Evolutionary conservation across 1,284 basidiomycete species (phyloP), one percentile per base, ranked within the genome.

Genomic region (Irpex lacteus): DNA sequence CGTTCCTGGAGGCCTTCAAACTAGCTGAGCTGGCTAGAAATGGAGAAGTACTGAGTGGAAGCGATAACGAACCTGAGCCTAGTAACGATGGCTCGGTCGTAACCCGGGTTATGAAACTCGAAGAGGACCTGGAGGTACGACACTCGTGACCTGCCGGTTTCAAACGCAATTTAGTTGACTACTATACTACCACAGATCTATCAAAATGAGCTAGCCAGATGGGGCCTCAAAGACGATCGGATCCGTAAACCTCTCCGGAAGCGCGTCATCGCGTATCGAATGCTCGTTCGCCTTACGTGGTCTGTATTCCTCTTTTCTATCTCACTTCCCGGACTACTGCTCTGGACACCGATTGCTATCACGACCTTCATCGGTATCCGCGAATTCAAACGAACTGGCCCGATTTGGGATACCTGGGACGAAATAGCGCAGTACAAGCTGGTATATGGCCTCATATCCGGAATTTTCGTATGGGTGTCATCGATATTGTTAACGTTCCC

Each of bases 341-440:
- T 98, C 66, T 91, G 94, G 95, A 68, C 89, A 61, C 87, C 92
- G 7, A 77, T 95, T 59, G 89, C 95, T 75, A 61, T 79, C 66
- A 84, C 90, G 59, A 85, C 90, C 9, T 82, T 86, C 69, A 82
- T 85, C 70, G 85, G 84, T 9, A 85, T 89, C 36, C 83, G 82
- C 70, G 86, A 87, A 66, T 88, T 90, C 81, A 88, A 89, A 76
- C 89, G 87, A 74, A 88, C 83, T 0, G 91, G 92, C 0, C 91
- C 91, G 0, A 82, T 90, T 38, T 91, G 88, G 79, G 89, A 94
- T 70, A 92, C 90, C 0, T 93, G 85, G 81, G 92, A 94, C 70
- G 91, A 95, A 75, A 92, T 95, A 68, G 92, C 93, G 4, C 92
- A 95, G 72, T 92, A 92, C 73, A 95, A 95, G 74, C 87, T 95